Evolutionary conservation across 441 rosid genomes (phyloP), one percentile per base, ranked within the genome.

Genomic region (Biscutella laevigata): DNA sequence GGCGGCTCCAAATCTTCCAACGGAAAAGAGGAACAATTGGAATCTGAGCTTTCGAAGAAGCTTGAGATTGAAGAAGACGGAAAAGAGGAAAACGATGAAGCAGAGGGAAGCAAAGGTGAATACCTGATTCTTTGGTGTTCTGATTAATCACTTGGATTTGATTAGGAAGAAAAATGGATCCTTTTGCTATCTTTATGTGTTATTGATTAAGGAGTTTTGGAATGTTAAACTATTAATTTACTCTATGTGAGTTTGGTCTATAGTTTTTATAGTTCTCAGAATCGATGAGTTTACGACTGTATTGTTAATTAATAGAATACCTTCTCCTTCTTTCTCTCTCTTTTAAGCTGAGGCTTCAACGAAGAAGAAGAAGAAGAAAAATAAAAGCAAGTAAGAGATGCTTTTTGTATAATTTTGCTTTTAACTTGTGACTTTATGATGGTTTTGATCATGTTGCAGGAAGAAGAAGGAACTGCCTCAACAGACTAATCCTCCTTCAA

Each of bases 331-430:
- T 19, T 22, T 6, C 2, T 57, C 7, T 17, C n/a, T n/a, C n/a
- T n/a, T 7, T 37, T 24, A 59, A 73, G 76, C 82, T 72, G 97
- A 84, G 62, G 72, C 68, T 66, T 33, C 86, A 43, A 86, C 86
- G 8, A 91, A 82, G 79, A 91, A 91, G 89, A 88, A 88, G 68
- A 92, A 88, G 81, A 88, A 82, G 80, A 86, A 86, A 70, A 83
- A 70, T 54, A 92, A 82, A 77, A 88, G 89, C 96, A 91, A 79
- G 98, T 82, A 70, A 82, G 91, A 53, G 24, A 47, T 68, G 53
- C 11, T 71, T 66, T 20, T 32, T 39, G 13, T 10, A n/a, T n/a
- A n/a, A n/a, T 26, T 17, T 27, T 13, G 10, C 10, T 17, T 22
- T 1, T 40, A 16, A 53, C 14, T 28, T 41, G 47, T 54, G 4